A percentile compares a stretch with the other conserved stretches of the same genome.
phyloP scores from a whole-genome alignment of 2,329 filamentous ascomycete genomes.

The Decorospora gaudefroyi region DNA sequence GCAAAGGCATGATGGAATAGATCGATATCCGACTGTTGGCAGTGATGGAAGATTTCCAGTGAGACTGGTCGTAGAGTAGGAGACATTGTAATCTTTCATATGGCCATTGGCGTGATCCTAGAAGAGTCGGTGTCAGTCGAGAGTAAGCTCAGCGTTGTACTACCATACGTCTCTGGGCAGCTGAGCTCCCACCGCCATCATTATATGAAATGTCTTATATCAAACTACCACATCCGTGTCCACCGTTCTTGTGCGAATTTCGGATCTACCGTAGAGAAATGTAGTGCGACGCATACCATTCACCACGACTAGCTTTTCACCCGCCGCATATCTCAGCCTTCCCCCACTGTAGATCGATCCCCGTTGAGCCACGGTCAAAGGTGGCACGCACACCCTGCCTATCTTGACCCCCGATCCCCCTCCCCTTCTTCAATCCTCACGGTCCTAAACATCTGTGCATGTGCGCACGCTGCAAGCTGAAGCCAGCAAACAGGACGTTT shows the following conservation, averaged over 20 bases:
- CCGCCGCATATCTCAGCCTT: conserved; percentile 7
- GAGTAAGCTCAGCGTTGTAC: conserved; percentile 9
- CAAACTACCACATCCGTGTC: conserved; percentile 1
- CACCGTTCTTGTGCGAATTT: conserved; percentile 8
- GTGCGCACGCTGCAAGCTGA: conserved; percentile 6
- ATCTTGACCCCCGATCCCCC: conserved; percentile 3
- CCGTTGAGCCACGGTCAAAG: conserved; percentile 1
- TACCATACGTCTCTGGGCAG: background rate
- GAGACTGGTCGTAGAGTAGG: conserved; percentile 25
- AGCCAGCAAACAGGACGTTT: conserved; percentile 3
- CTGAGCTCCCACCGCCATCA: conserved; percentile 10
- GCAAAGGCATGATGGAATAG: conserved; percentile 19
- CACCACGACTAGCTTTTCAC: conserved; percentile 11
- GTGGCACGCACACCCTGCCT: background rate
- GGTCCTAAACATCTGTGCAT: background rate
- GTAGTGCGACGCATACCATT: conserved; percentile 3
- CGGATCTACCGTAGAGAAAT: conserved; percentile 7
- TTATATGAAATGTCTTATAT: conserved; percentile 7
- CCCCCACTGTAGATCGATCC: conserved; percentile 1
- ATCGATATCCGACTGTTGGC: conserved; percentile 15
- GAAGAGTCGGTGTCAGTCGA: conserved; percentile 7
- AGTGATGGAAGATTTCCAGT: conserved; percentile 28
- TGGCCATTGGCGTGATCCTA: background rate
- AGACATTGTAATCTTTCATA: conserved; percentile 25
- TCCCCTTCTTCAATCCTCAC: too few species aligned